phyloP scores from a whole-genome alignment of 2,329 filamentous ascomycete genomes.

The Aspergillus clavatus region DNA sequence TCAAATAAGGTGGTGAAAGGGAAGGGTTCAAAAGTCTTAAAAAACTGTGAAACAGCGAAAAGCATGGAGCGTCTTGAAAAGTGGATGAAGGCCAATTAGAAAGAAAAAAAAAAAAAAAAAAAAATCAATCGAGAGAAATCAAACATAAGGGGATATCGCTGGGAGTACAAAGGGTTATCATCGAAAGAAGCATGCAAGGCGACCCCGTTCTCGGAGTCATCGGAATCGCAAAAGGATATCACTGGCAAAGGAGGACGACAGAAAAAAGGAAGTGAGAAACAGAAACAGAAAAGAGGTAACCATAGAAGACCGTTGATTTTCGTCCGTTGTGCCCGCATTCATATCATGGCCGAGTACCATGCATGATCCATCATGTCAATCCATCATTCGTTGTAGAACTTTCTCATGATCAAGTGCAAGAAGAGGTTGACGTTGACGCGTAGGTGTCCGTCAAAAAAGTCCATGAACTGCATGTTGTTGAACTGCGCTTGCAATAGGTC shows the following conservation, averaged over 20 bases:
- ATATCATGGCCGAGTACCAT: neutral
- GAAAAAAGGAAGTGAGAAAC: constrained; percentile 3
- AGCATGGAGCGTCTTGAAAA: no score
- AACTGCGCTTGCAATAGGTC: constrained; percentile 95
- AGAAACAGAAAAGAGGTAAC: constrained; percentile 4
- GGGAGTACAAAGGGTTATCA: neutral
- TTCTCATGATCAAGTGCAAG: constrained; percentile 96
- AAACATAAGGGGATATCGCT: neutral
- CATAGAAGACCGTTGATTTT: neutral
- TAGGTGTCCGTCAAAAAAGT: constrained; percentile 80
- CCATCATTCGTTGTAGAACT: constrained; percentile 75
- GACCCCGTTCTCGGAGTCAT: constrained; percentile 9
- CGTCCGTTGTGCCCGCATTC: neutral
- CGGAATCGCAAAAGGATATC: constrained; percentile 10
- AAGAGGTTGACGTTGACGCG: constrained; percentile 94
- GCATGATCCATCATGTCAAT: constrained; percentile 1
- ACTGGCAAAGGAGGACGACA: constrained; percentile 5
- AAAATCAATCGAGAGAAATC: neutral
- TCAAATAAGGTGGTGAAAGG: neutral
- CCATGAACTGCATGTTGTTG: constrained; percentile 94
- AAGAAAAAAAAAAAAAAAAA: no score
- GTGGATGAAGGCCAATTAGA: no score
- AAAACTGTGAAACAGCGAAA: no score
- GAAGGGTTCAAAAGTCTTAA: neutral
- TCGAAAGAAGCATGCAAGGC: constrained; percentile 3